These are phyloP conservation scores for Cryptococcus depauperatus DNA, from an alignment of 1,284 basidiomycete species.

Conservation along the genomic window DNA sequence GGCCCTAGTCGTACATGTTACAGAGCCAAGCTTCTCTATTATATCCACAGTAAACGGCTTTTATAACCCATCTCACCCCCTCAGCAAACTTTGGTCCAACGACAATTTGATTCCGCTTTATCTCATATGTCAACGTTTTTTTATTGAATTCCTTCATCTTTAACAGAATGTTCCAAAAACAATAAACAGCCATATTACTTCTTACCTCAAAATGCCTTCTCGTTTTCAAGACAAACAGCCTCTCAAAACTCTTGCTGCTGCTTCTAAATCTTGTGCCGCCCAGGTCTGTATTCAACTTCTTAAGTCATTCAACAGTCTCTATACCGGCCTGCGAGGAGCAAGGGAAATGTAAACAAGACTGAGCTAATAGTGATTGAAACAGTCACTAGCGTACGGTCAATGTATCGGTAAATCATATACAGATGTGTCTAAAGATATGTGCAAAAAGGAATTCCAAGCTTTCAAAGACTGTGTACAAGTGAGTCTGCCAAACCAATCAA, in stretches of 20 bases:
- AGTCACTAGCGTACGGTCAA: slow-evolving; percentile 46
- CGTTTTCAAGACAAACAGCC: slow-evolving; percentile 39
- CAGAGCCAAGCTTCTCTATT: no score
- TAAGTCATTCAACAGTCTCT: not conserved
- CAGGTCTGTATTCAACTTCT: slow-evolving; percentile 23
- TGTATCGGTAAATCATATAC: slow-evolving; percentile 45
- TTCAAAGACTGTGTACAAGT: slow-evolving; percentile 48
- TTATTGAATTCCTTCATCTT: no score
- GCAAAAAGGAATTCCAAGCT: slow-evolving; percentile 44
- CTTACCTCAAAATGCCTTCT: slow-evolving; percentile 16
- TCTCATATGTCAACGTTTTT: no score
- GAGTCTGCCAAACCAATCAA: slow-evolving; percentile 6
- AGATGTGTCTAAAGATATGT: slow-evolving; percentile 46
- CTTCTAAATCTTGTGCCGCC: slow-evolving; percentile 34
- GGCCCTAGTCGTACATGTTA: no score
- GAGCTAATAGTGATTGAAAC: not conserved
- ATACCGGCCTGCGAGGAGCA: no score
- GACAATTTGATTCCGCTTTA: no score
- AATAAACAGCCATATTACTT: not conserved
- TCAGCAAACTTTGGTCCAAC: no score
- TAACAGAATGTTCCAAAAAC: no score
- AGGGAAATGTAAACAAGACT: no score
- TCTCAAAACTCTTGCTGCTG: slow-evolving; percentile 39
- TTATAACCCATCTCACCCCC: no score
- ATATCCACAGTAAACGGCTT: no score